These are phyloP conservation scores for Daucus carota DNA, from an alignment of 129 eudicot genomes.

Conservation along the genomic window DNA sequence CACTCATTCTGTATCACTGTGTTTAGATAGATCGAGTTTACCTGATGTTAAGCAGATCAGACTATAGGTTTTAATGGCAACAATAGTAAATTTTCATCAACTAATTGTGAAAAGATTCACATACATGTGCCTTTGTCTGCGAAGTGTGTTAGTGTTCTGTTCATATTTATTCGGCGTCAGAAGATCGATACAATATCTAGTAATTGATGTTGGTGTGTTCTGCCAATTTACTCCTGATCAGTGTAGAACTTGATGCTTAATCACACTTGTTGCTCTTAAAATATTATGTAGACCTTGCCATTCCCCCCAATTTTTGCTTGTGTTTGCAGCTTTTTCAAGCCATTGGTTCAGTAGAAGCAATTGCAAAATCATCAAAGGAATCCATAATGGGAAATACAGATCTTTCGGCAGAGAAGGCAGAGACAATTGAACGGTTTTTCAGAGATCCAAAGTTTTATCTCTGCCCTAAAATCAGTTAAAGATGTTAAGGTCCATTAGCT, in stretches of 20 bases:
- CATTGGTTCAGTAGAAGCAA: constrained; percentile 89
- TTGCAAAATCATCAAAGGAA: constrained; percentile 84
- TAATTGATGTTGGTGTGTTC: not conserved
- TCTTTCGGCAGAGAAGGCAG: constrained; percentile 80
- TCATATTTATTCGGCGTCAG: not conserved
- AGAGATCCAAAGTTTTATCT: constrained; percentile 75
- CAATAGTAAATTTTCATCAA: not conserved
- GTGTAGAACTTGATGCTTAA: not conserved
- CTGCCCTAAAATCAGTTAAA: constrained; percentile 51
- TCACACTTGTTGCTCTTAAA: not conserved
- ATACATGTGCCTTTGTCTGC: not conserved
- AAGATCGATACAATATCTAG: not conserved
- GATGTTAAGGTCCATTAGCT: not conserved
- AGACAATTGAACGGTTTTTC: constrained; percentile 62
- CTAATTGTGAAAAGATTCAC: not conserved
- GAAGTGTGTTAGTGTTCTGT: not conserved
- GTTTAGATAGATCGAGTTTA: not conserved
- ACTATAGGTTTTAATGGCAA: not conserved
- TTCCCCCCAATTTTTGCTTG: not conserved
- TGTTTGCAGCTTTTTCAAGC: constrained; percentile 69
- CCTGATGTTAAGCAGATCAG: not conserved
- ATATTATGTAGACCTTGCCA: not conserved
- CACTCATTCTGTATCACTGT: not conserved
- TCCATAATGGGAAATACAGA: constrained; percentile 64
- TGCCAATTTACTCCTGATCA: not conserved